A percentile compares a stretch with the other conserved stretches of the same genome.
phyloP scores from a whole-genome alignment of 2,329 filamentous ascomycete species.

The Exophiala viscosa region DNA sequence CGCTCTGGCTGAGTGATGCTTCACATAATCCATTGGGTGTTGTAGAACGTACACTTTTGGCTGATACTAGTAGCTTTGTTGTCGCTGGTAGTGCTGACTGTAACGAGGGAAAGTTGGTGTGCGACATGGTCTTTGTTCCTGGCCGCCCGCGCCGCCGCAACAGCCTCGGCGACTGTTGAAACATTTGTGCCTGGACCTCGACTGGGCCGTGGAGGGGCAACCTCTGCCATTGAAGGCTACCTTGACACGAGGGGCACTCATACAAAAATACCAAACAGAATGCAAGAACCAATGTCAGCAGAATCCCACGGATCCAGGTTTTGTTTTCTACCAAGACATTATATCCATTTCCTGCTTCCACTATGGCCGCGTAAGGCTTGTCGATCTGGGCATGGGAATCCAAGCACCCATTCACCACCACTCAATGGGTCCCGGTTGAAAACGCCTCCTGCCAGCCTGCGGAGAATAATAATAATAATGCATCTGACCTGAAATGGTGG shows the following conservation, averaged over 20 bases:
- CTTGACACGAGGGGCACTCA: not conserved
- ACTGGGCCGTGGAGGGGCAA: not conserved
- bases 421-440: not conserved
- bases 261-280: no score
- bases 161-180: not conserved
- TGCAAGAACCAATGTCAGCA: no score
- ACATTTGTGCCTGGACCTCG: not conserved
- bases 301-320: no score
- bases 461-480: no score
- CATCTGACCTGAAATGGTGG: not conserved
- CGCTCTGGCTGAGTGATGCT: constrained; percentile 2
- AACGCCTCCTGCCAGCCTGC: not conserved
- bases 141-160: not conserved
- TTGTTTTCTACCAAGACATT: no score
- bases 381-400: not conserved
- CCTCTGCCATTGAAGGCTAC: constrained; percentile 1
- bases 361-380: constrained; percentile 1
- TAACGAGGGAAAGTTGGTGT: not conserved
- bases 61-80: not conserved
- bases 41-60: constrained; percentile 3
- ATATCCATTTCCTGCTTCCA: not conserved
- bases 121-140: not conserved
- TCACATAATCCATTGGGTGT: constrained; percentile 1
- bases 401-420: not conserved
- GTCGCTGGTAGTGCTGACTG: constrained; percentile 2